phyloP scores from a whole-genome alignment of 2,329 filamentous ascomycete species.

The Arthrobotrys musiformis region DNA sequence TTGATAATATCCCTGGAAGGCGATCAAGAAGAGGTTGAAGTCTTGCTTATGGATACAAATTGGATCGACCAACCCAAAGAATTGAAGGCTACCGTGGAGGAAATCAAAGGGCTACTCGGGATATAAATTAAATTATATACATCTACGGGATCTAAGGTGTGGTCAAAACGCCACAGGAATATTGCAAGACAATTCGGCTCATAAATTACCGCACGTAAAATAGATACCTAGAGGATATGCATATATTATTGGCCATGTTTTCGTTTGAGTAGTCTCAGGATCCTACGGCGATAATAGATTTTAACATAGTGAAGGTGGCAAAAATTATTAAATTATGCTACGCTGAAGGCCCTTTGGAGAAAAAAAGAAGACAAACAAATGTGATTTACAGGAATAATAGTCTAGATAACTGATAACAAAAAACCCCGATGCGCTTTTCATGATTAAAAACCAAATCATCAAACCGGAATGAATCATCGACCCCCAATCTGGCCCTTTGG shows the following conservation, averaged over 20 bases:
- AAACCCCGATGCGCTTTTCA: neutral
- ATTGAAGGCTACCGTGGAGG: constrained; percentile 39
- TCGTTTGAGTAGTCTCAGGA: neutral
- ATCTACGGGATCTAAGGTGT: neutral
- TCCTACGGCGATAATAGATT: neutral
- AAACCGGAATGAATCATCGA: constrained; percentile 58
- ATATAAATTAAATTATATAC: constrained; percentile 21
- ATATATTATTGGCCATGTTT: neutral
- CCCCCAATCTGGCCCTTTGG: constrained; percentile 69
- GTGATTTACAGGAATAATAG: neutral
- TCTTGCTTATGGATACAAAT: constrained; percentile 44
- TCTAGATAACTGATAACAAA: neutral
- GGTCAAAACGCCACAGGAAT: neutral
- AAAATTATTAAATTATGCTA: constrained; percentile 2
- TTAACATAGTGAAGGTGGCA: neutral
- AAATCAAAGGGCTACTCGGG: constrained; percentile 33
- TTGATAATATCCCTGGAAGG: constrained; percentile 52
- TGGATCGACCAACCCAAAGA: constrained; percentile 44
- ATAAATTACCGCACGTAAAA: neutral
- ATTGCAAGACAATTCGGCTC: too few relatives aligned
- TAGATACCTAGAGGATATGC: neutral
- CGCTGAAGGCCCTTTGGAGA: neutral
- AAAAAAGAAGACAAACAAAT: neutral
- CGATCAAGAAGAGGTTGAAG: constrained; percentile 42
- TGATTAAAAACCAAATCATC: neutral